Conservation (phyloP, 495 filamentous ascomycete species). For the Talaromyces wortmannii region DNA sequence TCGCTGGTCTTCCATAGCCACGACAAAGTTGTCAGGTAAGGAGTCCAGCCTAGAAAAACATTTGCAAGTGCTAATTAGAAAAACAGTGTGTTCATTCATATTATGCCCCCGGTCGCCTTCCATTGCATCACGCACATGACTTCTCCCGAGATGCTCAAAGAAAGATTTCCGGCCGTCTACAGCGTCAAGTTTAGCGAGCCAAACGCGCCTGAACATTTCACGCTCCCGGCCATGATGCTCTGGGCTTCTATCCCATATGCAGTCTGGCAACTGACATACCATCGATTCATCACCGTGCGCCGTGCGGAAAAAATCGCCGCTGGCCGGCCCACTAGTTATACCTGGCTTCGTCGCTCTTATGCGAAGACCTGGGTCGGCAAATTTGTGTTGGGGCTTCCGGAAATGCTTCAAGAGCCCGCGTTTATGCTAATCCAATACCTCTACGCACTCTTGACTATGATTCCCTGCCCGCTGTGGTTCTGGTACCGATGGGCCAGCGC, state of each 20-base stretch:
- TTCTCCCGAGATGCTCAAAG: constrained; percentile 50
- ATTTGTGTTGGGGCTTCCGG: constrained; percentile 71
- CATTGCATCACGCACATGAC: constrained; percentile 89
- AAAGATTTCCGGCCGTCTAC: constrained; percentile 82
- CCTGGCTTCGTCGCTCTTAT: constrained; percentile 91
- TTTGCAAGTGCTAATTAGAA: background rate
- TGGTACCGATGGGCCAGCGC: constrained; percentile 78
- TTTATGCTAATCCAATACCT: constrained; percentile 95
- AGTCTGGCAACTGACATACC: constrained; percentile 87
- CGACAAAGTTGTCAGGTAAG: constrained; percentile 84
- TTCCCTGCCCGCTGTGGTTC: constrained; percentile 93
- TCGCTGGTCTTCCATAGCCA: constrained; percentile 96
- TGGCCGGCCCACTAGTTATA: constrained; percentile 91
- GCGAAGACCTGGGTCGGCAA: constrained; percentile 81
- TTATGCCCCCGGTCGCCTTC: constrained; percentile 91
- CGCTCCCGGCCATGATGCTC: constrained; percentile 74
- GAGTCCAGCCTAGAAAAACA: background rate
- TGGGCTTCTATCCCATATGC: constrained; percentile 93
- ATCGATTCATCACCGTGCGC: constrained; percentile 88
- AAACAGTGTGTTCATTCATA: constrained; percentile 85
- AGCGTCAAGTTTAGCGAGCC: constrained; percentile 68
- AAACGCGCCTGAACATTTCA: constrained; percentile 68
- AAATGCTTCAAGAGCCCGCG: constrained; percentile 70
- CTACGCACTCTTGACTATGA: constrained; percentile 87
- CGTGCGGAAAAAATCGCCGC: constrained; percentile 92